These are phyloP conservation scores for Kregervanrija delftensis DNA, from an alignment of 805 yeast genomes.

Conservation along the genomic window DNA sequence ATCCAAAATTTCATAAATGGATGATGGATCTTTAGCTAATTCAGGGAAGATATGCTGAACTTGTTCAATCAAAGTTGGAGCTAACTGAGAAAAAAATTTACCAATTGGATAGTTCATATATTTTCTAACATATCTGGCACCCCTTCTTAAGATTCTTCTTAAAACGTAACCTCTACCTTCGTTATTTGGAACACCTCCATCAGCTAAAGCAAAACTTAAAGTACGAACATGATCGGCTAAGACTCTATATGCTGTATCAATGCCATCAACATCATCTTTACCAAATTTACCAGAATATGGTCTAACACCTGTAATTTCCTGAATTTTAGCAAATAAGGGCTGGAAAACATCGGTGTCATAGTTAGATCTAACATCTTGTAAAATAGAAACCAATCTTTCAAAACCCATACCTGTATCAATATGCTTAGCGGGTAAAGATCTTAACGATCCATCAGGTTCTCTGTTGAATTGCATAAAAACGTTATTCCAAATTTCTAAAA, in stretches of 20 bases:
- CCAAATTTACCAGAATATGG: conserved; percentile 92
- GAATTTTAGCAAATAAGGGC: conserved; percentile 80
- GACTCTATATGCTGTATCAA: conserved; percentile 97
- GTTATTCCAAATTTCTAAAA: conserved; percentile 94
- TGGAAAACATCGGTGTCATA: conserved; percentile 96
- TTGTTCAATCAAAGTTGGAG: conserved; percentile 89
- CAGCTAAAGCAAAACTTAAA: conserved; percentile 89
- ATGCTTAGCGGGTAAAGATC: conserved; percentile 86
- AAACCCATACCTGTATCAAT: conserved; percentile 99
- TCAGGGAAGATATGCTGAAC: conserved; percentile 90
- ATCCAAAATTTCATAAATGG: conserved; percentile 81
- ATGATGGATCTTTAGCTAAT: conserved; percentile 59
- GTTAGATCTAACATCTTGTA: conserved; percentile 87
- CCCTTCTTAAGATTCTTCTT: conserved; percentile 96
- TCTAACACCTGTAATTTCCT: conserved; percentile 89
- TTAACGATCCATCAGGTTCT: conserved; percentile 77
- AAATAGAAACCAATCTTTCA: conserved; percentile 90
- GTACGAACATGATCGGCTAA: conserved; percentile 98
- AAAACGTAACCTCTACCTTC: conserved; percentile 98
- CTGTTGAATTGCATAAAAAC: conserved; percentile 97
- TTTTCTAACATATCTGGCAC: conserved; percentile 94
- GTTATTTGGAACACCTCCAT: conserved; percentile 98
- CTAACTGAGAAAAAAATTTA: conserved; percentile 82
- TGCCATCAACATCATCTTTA: conserved; percentile 84
- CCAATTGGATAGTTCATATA: conserved; percentile 96